Evolutionary conservation across 805 yeast genomes (phyloP), one percentile per base, ranked within the genome.

Genomic region (Lachancea kluyveri): DNA sequence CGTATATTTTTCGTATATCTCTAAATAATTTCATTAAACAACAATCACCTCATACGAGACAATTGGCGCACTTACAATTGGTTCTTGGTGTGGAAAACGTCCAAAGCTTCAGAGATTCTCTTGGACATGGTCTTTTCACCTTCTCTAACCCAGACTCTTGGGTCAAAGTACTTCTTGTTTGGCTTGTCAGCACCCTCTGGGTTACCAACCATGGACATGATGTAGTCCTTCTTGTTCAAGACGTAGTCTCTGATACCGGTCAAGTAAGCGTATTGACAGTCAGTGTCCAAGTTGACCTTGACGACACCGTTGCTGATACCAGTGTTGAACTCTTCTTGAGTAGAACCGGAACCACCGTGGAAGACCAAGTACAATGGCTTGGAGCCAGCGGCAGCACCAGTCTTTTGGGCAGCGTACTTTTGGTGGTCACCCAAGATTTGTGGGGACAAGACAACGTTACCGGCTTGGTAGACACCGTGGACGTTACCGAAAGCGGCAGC

Each of bases 71-170:
- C 29, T 33, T 33, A 29, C 37, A 37, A 37, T 25, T 26, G 23
- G 63, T 64, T 65, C 59, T 72, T 68, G 52, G 94, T 72, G 73
- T 79, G 87, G 95, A 92, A 92, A 61, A 84, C 70, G 31, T 66
- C 71, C 63, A 92, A 73, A 57, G 94, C 94, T 64, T 77, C 80
- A 42, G 82, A 50, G 58, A 92, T 73, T 79, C 96, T 85, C 50
- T 65, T 68, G 49, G 78, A 50, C 96, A 92, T 90, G 61, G 96
- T 87, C 87, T 87, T 87, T 77, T 92, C 98, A 77, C 98, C 97
- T 73, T 90, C 97, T 78, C 97, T 88, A 50, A 92, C 96, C 98
- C 98, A 92, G 68, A 88, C 97, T 80, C 98, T 90, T 72, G 98
- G 98, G 73, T 92, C 98, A 64, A 86, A 92, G 86, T 71, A 87